Conservation (phyloP, 495 filamentous ascomycete genomes). For the Neurospora sp. region DNA sequence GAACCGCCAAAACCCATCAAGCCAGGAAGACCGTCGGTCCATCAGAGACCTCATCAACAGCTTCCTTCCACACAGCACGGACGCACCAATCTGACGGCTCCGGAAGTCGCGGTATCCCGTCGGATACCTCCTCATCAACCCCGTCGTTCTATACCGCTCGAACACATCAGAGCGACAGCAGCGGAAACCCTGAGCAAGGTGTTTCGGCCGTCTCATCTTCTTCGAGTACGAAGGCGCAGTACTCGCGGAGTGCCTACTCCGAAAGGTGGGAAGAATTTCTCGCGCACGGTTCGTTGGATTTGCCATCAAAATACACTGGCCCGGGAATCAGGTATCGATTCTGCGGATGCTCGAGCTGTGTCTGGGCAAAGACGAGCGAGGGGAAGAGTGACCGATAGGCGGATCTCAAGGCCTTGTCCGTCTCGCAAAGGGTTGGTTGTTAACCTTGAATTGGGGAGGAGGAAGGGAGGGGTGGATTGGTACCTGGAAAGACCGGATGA, state of each 20-base stretch:
- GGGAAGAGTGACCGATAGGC: not conserved
- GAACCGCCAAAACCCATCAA: not conserved
- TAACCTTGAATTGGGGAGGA: no score
- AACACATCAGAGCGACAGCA: not conserved
- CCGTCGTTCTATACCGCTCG: not conserved
- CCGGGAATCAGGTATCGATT: not conserved
- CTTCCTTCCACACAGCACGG: not conserved
- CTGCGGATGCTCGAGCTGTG: not conserved
- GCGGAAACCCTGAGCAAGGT: not conserved
- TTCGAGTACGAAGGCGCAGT: not conserved
- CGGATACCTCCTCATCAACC: not conserved
- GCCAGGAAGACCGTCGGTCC: no score
- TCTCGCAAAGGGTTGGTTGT: no score
- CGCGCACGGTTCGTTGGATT: not conserved
- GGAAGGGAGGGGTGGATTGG: no score
- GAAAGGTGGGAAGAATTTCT: not conserved
- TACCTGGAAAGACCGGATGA: not conserved
- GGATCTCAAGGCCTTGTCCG: not conserved
- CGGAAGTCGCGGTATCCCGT: not conserved
- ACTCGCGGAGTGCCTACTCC: not conserved
- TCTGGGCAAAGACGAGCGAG: not conserved
- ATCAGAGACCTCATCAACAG: not conserved
- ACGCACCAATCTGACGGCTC: not conserved
- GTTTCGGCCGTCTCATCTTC: not conserved
- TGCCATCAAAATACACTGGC: not conserved